A percentile compares a stretch with the other conserved stretches of the same genome.
Evolutionary conservation across 345 rosid genomes (phyloP).

Genomic region (Salix suchowensis): DNA sequence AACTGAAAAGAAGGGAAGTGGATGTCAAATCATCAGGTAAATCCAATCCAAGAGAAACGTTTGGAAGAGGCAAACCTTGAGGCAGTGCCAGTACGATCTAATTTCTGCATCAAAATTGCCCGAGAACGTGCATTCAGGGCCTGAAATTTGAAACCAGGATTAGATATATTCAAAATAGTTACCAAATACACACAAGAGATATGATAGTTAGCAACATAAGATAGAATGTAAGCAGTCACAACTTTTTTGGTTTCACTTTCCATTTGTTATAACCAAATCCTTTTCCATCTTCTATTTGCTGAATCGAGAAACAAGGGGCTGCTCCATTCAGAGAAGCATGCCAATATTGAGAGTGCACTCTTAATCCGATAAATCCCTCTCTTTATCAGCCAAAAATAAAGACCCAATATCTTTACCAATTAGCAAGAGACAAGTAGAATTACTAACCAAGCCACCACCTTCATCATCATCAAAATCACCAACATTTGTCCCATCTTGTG

Average conservation of each 20-base stretch:
- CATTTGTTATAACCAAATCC: not conserved
- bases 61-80: constrained; percentile 48
- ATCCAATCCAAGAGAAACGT: not conserved
- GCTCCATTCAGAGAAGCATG: not conserved
- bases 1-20: constrained; percentile 20
- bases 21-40: not conserved
- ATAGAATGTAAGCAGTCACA: not conserved
- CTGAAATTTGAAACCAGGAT: constrained; percentile 39
- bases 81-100: constrained; percentile 81
- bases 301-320: not conserved
- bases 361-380: not conserved
- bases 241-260: not conserved
- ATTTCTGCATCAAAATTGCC: constrained; percentile 83
- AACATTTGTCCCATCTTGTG: constrained; percentile 58
- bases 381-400: not conserved
- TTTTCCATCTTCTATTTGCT: not conserved
- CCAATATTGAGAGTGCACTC: not conserved
- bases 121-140: constrained; percentile 85
- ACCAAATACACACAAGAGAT: not conserved
- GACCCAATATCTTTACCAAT: not conserved
- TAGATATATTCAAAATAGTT: not conserved
- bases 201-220: not conserved
- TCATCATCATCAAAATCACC: constrained; percentile 97
- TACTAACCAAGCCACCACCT: constrained; percentile 91
- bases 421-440: constrained; percentile 1